Evolutionary conservation across 2,329 filamentous ascomycete species (phyloP).

Genomic region (Cladosporium halotolerans): DNA sequence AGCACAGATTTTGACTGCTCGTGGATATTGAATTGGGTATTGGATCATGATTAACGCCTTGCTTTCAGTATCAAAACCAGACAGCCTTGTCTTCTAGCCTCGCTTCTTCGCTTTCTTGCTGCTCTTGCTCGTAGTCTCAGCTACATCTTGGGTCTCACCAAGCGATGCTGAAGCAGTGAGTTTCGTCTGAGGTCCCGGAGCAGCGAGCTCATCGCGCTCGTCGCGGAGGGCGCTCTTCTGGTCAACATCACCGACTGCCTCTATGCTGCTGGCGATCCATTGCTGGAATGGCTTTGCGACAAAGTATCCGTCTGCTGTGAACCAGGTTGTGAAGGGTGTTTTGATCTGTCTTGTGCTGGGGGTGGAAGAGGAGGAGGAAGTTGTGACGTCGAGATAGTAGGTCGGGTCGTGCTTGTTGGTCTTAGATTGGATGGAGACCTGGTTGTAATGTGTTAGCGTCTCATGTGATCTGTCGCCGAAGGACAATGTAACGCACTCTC

Average conservation of each 20-base stretch:
- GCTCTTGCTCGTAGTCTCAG: constrained; percentile 17
- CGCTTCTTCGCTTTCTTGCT: constrained; percentile 24
- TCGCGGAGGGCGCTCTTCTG: constrained; percentile 46
- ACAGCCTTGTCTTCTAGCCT: neutral
- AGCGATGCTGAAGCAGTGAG: neutral
- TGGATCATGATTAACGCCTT: neutral
- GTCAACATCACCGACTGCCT: constrained; percentile 60
- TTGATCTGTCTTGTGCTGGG: constrained; percentile 45
- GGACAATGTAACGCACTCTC: constrained; percentile 45
- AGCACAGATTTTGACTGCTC: too few relatives aligned
- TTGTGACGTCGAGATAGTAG: constrained; percentile 67
- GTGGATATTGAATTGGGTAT: too few relatives aligned
- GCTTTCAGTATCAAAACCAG: neutral
- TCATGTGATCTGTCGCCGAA: neutral
- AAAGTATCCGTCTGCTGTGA: constrained; percentile 65
- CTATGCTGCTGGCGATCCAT: constrained; percentile 63
- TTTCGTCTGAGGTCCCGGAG: constrained; percentile 9
- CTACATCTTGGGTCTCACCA: constrained; percentile 12
- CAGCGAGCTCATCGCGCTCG: constrained; percentile 22
- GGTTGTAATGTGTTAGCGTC: neutral
- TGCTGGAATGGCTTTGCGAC: constrained; percentile 71
- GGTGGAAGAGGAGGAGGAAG: constrained; percentile 14
- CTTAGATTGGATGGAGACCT: constrained; percentile 68
- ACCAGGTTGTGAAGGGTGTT: constrained; percentile 68
- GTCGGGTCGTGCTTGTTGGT: constrained; percentile 73